These are phyloP conservation scores for Radiomyces spectabilis DNA, from an alignment of 192 early-diverging fungal genomes.

Conservation along the genomic window DNA sequence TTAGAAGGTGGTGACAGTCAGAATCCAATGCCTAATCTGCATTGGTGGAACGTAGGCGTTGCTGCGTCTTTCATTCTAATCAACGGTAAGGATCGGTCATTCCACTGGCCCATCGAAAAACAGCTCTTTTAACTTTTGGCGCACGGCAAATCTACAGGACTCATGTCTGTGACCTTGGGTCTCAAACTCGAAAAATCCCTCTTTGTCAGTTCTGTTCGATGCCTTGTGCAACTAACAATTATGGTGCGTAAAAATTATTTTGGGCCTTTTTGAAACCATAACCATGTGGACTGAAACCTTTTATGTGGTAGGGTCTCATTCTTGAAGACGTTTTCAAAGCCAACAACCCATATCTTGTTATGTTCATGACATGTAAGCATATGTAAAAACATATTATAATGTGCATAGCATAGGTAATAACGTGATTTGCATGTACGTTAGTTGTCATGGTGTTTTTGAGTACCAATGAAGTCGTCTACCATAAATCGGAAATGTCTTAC, in stretches of 20 bases:
- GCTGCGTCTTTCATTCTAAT: constrained; percentile 21
- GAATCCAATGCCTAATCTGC: constrained; percentile 1
- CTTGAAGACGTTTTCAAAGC: constrained; percentile 67
- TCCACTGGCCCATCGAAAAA: background rate
- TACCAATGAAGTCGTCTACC: constrained; percentile 63
- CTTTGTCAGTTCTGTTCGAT: constrained; percentile 61
- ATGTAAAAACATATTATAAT: no score
- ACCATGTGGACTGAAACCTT: background rate
- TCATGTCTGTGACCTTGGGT: constrained; percentile 35
- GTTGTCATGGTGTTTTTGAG: constrained; percentile 54
- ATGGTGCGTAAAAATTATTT: constrained; percentile 38
- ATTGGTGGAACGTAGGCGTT: constrained; percentile 19
- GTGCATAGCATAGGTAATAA: no score
- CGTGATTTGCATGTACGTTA: constrained; percentile 4
- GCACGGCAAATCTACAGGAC: background rate
- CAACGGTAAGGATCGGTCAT: constrained; percentile 2
- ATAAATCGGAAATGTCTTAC: constrained; percentile 64
- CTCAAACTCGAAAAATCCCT: constrained; percentile 61
- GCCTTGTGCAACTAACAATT: constrained; percentile 68
- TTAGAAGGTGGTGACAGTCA: background rate
- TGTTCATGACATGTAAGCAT: constrained; percentile 51
- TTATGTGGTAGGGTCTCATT: constrained; percentile 43
- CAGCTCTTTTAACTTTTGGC: background rate
- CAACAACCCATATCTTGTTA: constrained; percentile 50
- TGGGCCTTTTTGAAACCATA: background rate